A percentile compares a stretch with the other conserved stretches of the same genome.
phyloP scores from a whole-genome alignment of 805 yeast species.

The Nakazawaea wickerhamii region DNA sequence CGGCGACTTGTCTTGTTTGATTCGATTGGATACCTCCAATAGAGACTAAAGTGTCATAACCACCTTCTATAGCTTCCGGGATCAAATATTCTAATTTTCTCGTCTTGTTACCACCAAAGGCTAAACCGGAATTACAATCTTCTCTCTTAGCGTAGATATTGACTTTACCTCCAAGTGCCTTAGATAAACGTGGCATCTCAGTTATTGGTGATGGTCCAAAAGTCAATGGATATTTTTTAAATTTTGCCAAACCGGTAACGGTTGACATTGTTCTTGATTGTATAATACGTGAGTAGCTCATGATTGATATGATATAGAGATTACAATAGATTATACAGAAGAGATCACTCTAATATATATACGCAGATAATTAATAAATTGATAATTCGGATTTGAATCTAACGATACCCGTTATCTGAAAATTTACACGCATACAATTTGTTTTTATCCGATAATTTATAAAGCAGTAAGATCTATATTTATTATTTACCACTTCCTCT shows the following conservation, averaged over 20 bases:
- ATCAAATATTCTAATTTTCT: constrained; percentile 30
- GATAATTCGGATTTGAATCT: background rate
- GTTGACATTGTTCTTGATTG: constrained; percentile 7
- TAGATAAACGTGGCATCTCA: constrained; percentile 24
- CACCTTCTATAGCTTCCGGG: constrained; percentile 29
- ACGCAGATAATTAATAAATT: too few relatives aligned
- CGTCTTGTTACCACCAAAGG: constrained; percentile 30
- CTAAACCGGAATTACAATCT: constrained; percentile 30
- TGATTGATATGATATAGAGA: too few relatives aligned
- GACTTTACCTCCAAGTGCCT: constrained; percentile 26
- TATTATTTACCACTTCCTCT: constrained; percentile 5
- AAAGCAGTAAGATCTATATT: too few relatives aligned
- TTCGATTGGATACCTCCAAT: constrained; percentile 32
- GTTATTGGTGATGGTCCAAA: constrained; percentile 32
- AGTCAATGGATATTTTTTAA: constrained; percentile 23
- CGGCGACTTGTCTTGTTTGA: constrained; percentile 31
- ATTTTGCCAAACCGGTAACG: constrained; percentile 16
- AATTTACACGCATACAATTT: background rate
- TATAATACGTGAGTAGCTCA: background rate
- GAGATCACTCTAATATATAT: too few relatives aligned
- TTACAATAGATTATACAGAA: too few relatives aligned
- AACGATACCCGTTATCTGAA: background rate
- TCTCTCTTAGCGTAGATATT: constrained; percentile 30
- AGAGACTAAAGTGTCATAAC: constrained; percentile 29
- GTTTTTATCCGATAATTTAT: constrained; percentile 1